Evolutionary conservation across 306 rosid species (phyloP).

Genomic region (Alnus rubra): DNA sequence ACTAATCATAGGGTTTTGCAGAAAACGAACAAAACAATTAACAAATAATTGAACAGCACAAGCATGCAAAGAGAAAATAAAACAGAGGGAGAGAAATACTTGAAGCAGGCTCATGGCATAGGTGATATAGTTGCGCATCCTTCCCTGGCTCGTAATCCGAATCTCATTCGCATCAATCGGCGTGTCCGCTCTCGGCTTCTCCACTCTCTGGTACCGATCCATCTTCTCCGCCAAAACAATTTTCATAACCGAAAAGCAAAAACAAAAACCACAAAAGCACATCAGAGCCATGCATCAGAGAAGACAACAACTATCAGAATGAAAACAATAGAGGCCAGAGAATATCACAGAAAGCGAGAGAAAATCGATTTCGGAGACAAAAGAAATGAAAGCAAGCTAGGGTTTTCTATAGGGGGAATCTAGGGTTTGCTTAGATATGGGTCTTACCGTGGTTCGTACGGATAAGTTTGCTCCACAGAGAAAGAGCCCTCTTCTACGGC

Average conservation of each 20-base stretch:
- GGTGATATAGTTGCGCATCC: constrained; percentile 95
- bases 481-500: constrained; percentile 87
- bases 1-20: background rate
- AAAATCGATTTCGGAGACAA: background rate
- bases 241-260: background rate
- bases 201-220: constrained; percentile 97
- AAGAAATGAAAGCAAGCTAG: background rate
- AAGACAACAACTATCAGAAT: background rate
- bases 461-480: constrained; percentile 53
- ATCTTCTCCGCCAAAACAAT: constrained; percentile 42
- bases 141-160: constrained; percentile 93
- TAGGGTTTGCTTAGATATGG: constrained; percentile 24
- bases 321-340: background rate
- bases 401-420: background rate
- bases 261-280: background rate
- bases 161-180: constrained; percentile 93
- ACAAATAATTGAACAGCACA: background rate
- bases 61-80: background rate
- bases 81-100: constrained; percentile 31
- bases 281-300: background rate
- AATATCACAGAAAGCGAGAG: background rate
- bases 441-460: constrained; percentile 42
- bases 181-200: constrained; percentile 87
- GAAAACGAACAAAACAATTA: background rate
- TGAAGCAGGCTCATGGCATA: constrained; percentile 87